Evolutionary conservation across 129 eudicot species (phyloP), one percentile per base, ranked within the genome.

Genomic region (Gnaphalium uliginosum): DNA sequence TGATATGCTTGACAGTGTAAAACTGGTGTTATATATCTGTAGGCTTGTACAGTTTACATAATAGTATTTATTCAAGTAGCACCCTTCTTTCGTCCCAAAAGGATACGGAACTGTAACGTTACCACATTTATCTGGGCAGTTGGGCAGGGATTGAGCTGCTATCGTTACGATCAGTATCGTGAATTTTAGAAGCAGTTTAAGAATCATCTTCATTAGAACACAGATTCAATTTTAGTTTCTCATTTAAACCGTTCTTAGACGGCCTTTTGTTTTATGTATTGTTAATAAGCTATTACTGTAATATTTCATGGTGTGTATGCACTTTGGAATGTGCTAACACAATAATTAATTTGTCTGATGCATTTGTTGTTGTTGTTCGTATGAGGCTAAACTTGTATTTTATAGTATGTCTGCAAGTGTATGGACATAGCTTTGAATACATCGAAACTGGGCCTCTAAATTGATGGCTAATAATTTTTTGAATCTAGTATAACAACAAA

Each of bases 101-200:
- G 83, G 83, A 21, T 50, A 79, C 0, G 67, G 61, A 58, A 79
- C 66, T 6, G 78, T 72, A 8, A 79, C 23, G 0, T 72, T 65
- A 0, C 68, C 74, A 22, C 78, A 79, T 35, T 64, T 79, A 53
- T 72, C 51, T 4, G 83, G 83, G 62, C 83, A 79, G 22, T 35
- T 50, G 9, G 78, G 74, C 43, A 67, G 58, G 48, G 74, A 43
- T 23, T 63, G 68, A 23, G 68, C 33, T 37, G 61, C 41, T 76
- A 51, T 66, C 7, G 61, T 79, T 21, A 53, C 37, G 29, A 35
- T 25, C 0, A 54, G n/a, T 56, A 79, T 10, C 15, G 25, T 51
- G 4, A 65, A 53, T 30, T 21, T 62, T 24, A 6, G 66, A 2
- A 72, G 19, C 11, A 24, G 24, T 72, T 51, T 72, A 51, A 39